Evolutionary conservation across 768 basidiomycete species (phyloP), one percentile per base, ranked within the genome.

Genomic region (Kwoniella bestiolae): DNA sequence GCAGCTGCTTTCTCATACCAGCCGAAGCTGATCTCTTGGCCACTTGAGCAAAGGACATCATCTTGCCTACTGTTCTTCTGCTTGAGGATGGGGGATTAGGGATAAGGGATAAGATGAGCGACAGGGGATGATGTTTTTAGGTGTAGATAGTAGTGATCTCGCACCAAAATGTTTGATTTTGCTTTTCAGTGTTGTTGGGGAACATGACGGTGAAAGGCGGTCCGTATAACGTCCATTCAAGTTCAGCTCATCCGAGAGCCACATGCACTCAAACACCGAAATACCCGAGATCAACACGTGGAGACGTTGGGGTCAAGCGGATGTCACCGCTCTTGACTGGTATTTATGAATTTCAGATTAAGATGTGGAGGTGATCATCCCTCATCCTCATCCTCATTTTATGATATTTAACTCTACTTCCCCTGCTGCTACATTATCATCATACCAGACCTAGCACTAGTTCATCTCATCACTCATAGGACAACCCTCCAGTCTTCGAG

Each of bases 41-140:
- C 25, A 70, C 75, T 56, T 74, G 73, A 56, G 75, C 73, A 61
- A 77, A 74, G 51, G 75, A 71, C 73, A 74, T 70, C 75, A 77
- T 77, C 47, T 57, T 68, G 66, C 9, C 32, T 29, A n/a, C n/a
- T 60, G 29, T 3, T 51, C 11, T 55, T 25, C 21, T 35, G 29
- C n/a, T 55, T 55, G 52, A 16, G 6, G 32, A 34, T 11, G 52
- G 8, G 52, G 34, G 21, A 32, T 16, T 32, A 35, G 7, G 18
- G 32, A 26, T 51, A 51, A 26, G 26, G 6, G 5, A 51, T 25
- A 28, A 26, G 29, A 51, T 8, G 38, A 41, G 8, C 38, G 18
- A 41, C n/a, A n/a, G n/a, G n/a, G n/a, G n/a, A n/a, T n/a, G n/a
- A n/a, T n/a, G n/a, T n/a, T n/a, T n/a, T n/a, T 41, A 41, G 38